These are phyloP conservation scores for Salicornia ramosissima DNA, from an alignment of 148 eudicot species.

Conservation along the genomic window DNA sequence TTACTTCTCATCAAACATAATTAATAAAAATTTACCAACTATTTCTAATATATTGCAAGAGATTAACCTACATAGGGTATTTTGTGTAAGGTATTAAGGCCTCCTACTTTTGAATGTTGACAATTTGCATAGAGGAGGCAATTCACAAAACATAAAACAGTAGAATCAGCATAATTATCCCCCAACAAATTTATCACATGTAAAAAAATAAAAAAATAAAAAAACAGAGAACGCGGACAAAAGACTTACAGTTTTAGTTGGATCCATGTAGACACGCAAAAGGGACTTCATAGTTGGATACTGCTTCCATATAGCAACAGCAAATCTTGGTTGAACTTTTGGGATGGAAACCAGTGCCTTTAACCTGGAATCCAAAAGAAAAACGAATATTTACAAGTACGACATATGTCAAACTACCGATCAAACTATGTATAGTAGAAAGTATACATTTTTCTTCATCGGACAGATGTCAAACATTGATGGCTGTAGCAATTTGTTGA, in stretches of 20 bases:
- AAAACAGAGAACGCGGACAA: constrained; percentile 4
- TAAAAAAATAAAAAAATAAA: too few species aligned
- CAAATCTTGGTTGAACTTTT: constrained; percentile 91
- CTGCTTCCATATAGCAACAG: constrained; percentile 76
- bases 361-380: constrained; percentile 53
- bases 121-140: too few species aligned
- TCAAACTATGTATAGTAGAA: too few species aligned
- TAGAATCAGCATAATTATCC: not conserved
- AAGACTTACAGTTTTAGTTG: constrained; percentile 70
- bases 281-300: constrained; percentile 88
- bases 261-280: constrained; percentile 77
- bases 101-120: not conserved
- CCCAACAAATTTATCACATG: not conserved
- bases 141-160: not conserved
- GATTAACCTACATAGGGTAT: not conserved
- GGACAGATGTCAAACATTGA: not conserved
- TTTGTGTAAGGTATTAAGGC: not conserved
- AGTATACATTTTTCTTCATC: too few species aligned
- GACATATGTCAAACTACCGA: too few species aligned
- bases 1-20: not conserved
- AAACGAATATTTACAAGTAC: too few species aligned
- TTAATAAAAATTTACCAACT: not conserved
- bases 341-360: constrained; percentile 88
- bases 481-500: not conserved
- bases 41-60: not conserved